Evolutionary conservation across 2,329 filamentous ascomycete species (phyloP).

Genomic region (Aspergillus sojae): DNA sequence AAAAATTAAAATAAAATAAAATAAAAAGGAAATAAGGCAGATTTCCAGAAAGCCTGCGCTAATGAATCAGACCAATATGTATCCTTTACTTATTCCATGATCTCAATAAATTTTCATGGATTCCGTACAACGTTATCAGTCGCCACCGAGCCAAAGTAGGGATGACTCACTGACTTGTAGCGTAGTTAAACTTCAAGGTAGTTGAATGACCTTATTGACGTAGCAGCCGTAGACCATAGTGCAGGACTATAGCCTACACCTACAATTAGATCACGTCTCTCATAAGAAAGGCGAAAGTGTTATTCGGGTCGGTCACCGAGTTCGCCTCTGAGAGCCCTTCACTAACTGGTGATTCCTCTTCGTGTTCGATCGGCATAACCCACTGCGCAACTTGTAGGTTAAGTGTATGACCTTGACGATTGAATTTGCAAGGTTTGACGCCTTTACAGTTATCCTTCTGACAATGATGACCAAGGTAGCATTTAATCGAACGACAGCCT

Average conservation of each 20-base stretch:
- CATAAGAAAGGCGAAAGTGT: conserved; percentile 5
- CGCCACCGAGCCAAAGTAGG: neutral
- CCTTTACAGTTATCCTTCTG: conserved; percentile 37
- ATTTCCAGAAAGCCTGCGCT: neutral
- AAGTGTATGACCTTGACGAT: conserved; percentile 29
- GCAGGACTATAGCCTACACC: neutral
- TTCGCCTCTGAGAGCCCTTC: conserved; percentile 2
- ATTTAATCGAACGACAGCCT: conserved; percentile 47
- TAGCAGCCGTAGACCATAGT: neutral
- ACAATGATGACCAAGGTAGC: conserved; percentile 50
- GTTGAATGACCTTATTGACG: neutral
- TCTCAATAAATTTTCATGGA: neutral
- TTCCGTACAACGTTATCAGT: neutral
- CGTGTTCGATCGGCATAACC: conserved; percentile 25
- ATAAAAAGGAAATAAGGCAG: neutral
- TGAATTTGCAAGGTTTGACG: conserved; percentile 34
- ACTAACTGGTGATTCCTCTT: conserved; percentile 4
- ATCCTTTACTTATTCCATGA: neutral
- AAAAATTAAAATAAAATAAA: no score
- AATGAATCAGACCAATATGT: no score
- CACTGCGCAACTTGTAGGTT: conserved; percentile 28
- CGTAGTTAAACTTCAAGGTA: neutral
- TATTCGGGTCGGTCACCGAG: conserved; percentile 5
- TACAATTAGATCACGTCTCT: neutral
- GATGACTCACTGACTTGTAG: neutral